Conservation (phyloP, 176 grass and related monocot species). For the Paspalum notatum region DNA sequence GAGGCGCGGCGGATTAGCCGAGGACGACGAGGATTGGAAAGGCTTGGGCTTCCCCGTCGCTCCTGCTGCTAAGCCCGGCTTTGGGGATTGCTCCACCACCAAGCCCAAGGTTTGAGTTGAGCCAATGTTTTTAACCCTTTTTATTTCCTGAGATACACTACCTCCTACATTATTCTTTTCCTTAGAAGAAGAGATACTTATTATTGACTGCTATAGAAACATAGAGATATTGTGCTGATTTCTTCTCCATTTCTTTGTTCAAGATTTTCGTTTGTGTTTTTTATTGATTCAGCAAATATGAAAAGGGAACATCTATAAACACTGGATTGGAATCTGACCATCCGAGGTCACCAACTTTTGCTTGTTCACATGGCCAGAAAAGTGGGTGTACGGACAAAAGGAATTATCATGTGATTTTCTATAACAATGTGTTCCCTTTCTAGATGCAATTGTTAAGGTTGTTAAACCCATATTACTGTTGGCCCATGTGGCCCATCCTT, state of each 20-base stretch:
- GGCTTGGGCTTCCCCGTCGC: conserved; percentile 32
- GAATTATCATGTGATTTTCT: neutral
- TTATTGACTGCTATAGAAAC: neutral
- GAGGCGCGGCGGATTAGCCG: conserved; percentile 57
- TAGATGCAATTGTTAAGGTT: neutral
- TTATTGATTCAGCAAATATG: neutral
- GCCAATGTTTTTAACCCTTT: neutral
- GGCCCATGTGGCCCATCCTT: too few species aligned
- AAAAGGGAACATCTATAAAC: neutral
- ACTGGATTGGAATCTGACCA: neutral
- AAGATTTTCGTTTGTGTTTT: neutral
- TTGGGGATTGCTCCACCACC: conserved; percentile 32
- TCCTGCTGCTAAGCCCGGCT: neutral
- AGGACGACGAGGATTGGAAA: conserved; percentile 29
- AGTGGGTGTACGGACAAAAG: neutral
- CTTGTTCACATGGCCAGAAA: neutral
- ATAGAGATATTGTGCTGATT: neutral
- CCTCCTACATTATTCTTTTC: neutral
- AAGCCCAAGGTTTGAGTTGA: neutral
- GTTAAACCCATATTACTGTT: too few species aligned
- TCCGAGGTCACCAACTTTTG: neutral
- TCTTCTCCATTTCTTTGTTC: neutral
- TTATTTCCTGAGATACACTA: neutral
- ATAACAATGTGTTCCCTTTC: neutral
- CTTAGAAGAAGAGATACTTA: neutral